Conservation (phyloP, 495 filamentous ascomycete species). For the Xylaria nigripes region DNA sequence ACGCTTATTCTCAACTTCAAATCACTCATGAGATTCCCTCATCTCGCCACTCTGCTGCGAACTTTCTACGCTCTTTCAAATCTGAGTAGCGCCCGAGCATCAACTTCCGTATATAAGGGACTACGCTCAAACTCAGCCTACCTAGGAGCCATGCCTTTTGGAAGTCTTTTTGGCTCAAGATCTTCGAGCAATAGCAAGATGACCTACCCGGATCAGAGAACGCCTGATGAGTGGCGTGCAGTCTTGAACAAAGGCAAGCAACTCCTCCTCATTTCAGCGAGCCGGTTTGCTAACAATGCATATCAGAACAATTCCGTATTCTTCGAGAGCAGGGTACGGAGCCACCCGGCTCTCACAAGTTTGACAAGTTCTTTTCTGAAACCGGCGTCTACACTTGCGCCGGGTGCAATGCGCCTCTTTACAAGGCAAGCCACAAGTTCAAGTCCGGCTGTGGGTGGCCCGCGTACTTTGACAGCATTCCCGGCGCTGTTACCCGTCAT, state of each 20-base stretch:
- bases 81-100: slow-evolving; percentile 27
- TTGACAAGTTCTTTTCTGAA: slow-evolving; percentile 73
- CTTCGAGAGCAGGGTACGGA: slow-evolving; percentile 90
- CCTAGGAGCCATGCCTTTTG: slow-evolving; percentile 55
- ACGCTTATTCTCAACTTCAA: not conserved
- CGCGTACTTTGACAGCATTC: slow-evolving; percentile 89
- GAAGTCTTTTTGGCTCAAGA: slow-evolving; percentile 65
- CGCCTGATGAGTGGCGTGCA: slow-evolving; percentile 78
- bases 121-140: slow-evolving; percentile 7
- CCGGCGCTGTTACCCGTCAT: slow-evolving; percentile 76
- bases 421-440: slow-evolving; percentile 88
- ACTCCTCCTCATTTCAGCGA: not conserved
- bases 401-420: slow-evolving; percentile 79
- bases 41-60: slow-evolving; percentile 44
- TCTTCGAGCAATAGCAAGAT: slow-evolving; percentile 45
- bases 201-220: slow-evolving; percentile 74
- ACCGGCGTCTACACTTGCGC: slow-evolving; percentile 76
- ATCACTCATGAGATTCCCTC: slow-evolving; percentile 49
- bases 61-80: slow-evolving; percentile 35
- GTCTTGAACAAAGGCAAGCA: slow-evolving; percentile 63
- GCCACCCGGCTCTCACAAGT: slow-evolving; percentile 65
- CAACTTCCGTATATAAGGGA: slow-evolving; percentile 14
- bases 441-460: slow-evolving; percentile 96
- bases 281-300: not conserved
- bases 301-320: slow-evolving; percentile 83